phyloP scores from a whole-genome alignment of 2,329 filamentous ascomycete genomes.

The Aspergillus carbonarius region DNA sequence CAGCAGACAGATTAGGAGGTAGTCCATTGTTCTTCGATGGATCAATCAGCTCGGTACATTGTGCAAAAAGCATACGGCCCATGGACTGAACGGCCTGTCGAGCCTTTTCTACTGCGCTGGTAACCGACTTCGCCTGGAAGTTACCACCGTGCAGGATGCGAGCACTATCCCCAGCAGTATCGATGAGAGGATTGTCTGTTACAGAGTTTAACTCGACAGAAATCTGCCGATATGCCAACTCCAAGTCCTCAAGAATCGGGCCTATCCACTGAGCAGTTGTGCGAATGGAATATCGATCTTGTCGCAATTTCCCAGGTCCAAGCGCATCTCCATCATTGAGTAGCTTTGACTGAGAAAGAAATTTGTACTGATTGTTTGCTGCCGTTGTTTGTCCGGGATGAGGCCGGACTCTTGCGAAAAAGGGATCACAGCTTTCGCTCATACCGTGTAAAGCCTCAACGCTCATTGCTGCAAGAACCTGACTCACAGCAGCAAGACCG shows the following conservation, averaged over 20 bases:
- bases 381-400: conserved; percentile 59
- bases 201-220: conserved; percentile 44
- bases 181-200: conserved; percentile 1
- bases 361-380: conserved; percentile 52
- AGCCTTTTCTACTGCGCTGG: conserved; percentile 63
- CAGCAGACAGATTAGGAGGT: conserved; percentile 56
- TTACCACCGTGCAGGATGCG: conserved; percentile 62
- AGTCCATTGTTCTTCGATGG: conserved; percentile 57
- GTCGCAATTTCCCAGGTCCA: conserved; percentile 22
- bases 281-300: conserved; percentile 65
- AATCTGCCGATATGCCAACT: conserved; percentile 57
- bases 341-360: conserved; percentile 50
- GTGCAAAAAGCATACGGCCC: conserved; percentile 62
- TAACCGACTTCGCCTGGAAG: conserved; percentile 63
- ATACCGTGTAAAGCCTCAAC: conserved; percentile 59
- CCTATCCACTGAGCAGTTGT: conserved; percentile 68
- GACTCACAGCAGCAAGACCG: conserved; percentile 52
- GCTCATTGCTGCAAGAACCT: conserved; percentile 60
- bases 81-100: conserved; percentile 51
- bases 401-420: conserved; percentile 57
- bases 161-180: background rate
- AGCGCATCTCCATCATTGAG: background rate
- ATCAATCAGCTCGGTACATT: conserved; percentile 63
- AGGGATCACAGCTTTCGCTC: conserved; percentile 55
- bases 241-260: conserved; percentile 62